Conservation (phyloP, 495 filamentous ascomycete species). For the Aspergillus indologenus region DNA sequence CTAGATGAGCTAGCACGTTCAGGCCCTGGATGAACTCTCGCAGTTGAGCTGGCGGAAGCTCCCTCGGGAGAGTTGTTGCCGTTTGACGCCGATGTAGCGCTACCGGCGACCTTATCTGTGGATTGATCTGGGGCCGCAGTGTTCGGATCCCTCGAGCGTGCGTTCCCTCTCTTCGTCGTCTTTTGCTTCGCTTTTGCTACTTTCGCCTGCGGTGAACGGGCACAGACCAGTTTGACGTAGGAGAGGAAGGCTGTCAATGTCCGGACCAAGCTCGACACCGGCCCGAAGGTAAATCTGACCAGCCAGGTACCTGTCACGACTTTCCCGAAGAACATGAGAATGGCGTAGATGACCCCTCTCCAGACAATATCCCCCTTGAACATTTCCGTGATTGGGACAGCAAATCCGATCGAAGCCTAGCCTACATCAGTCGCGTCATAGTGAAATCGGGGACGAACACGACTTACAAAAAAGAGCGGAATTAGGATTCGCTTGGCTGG, state of each 20-base stretch:
- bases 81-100: neutral
- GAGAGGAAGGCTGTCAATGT: constrained; percentile 11
- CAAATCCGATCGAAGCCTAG: constrained; percentile 72
- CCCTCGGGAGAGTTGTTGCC: neutral
- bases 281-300: constrained; percentile 40
- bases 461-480: constrained; percentile 71
- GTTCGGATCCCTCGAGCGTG: neutral
- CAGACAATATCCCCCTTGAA: constrained; percentile 62
- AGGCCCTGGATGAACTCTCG: neutral
- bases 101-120: neutral
- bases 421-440: constrained; percentile 5
- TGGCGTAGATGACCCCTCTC: constrained; percentile 67
- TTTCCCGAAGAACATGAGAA: constrained; percentile 69
- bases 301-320: constrained; percentile 62
- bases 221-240: constrained; percentile 10
- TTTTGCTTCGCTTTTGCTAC: neutral
- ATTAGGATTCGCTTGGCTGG: constrained; percentile 55
- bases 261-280: constrained; percentile 9
- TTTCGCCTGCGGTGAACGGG: neutral
- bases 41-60: neutral
- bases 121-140: neutral
- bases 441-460: neutral
- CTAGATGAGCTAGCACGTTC: neutral
- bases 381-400: constrained; percentile 70
- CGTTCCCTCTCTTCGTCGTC: neutral